Conservation (phyloP, 2,329 filamentous ascomycete genomes). For the Colletotrichum tropicicola region DNA sequence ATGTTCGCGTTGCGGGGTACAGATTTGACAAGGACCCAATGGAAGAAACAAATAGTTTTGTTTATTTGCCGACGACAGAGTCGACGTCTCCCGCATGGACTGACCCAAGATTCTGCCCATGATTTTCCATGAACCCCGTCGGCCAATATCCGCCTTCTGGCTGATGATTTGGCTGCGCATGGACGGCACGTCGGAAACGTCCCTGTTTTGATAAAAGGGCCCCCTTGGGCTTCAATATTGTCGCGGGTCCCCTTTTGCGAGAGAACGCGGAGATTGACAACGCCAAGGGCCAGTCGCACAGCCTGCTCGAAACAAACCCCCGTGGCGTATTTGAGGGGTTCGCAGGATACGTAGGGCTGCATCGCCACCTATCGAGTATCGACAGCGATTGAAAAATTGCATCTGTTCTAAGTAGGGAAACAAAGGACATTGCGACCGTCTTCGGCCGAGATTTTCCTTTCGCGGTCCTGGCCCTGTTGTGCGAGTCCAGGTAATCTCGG, state of each 20-base stretch:
- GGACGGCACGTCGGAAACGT: not conserved
- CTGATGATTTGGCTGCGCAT: not conserved
- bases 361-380: slow-evolving; percentile 29
- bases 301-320: slow-evolving; percentile 12
- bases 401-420: slow-evolving; percentile 16
- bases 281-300: not conserved
- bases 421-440: not conserved
- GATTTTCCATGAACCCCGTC: slow-evolving; percentile 1
- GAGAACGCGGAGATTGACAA: slow-evolving; percentile 17
- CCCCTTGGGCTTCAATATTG: slow-evolving; percentile 3
- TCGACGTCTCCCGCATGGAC: not conserved
- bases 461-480: not conserved
- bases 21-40: slow-evolving; percentile 1
- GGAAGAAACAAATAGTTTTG: slow-evolving; percentile 3
- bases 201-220: not conserved
- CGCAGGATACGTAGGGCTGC: slow-evolving; percentile 36
- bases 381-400: slow-evolving; percentile 8
- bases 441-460: slow-evolving; percentile 17
- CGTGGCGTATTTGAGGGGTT: not conserved
- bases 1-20: slow-evolving; percentile 25
- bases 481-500: slow-evolving; percentile 35
- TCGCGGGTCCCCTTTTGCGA: not conserved
- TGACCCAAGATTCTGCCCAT: too few relatives aligned
- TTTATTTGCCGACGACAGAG: not conserved
- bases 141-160: slow-evolving; percentile 20